These are phyloP conservation scores for Hymenotorrendiella dingleyae DNA, from an alignment of 2,329 filamentous ascomycete genomes.

Conservation along the genomic window DNA sequence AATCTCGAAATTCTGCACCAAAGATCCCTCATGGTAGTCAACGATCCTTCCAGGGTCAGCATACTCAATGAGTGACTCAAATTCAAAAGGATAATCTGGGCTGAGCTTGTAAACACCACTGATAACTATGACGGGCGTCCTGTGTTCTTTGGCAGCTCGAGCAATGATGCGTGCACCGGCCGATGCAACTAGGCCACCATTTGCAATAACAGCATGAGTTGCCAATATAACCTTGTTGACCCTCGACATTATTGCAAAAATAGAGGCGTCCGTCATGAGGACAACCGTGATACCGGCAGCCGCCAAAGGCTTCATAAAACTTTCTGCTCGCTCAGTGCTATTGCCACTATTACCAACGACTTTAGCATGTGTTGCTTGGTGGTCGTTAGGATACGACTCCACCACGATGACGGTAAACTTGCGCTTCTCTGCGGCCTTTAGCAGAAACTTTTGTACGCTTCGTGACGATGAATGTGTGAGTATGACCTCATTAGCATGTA, in stretches of 20 bases:
- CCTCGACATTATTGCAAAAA: slow-evolving; percentile 90
- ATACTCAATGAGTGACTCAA: slow-evolving; percentile 78
- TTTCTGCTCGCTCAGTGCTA: slow-evolving; percentile 33
- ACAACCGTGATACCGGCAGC: slow-evolving; percentile 77
- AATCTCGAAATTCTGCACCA: slow-evolving; percentile 73
- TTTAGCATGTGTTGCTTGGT: slow-evolving; percentile 55
- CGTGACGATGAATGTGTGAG: slow-evolving; percentile 81
- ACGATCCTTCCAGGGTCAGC: slow-evolving; percentile 74
- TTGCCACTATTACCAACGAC: slow-evolving; percentile 50
- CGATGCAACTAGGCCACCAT: slow-evolving; percentile 79
- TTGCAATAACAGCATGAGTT: slow-evolving; percentile 80
- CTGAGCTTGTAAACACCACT: slow-evolving; percentile 92
- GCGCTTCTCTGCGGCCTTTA: slow-evolving; percentile 80
- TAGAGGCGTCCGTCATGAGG: slow-evolving; percentile 74
- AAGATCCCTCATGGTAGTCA: slow-evolving; percentile 69
- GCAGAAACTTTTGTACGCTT: slow-evolving; percentile 83
- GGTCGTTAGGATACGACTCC: slow-evolving; percentile 65
- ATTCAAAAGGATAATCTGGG: slow-evolving; percentile 80
- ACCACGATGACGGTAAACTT: slow-evolving; percentile 88
- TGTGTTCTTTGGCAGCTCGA: slow-evolving; percentile 74
- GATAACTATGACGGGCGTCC: slow-evolving; percentile 80
- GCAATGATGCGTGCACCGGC: slow-evolving; percentile 81
- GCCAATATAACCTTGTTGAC: slow-evolving; percentile 93
- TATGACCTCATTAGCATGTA: slow-evolving; percentile 88
- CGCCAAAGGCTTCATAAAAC: slow-evolving; percentile 71